These are phyloP conservation scores for Hemileia vastatrix DNA, from an alignment of 1,284 basidiomycete species.

Conservation along the genomic window DNA sequence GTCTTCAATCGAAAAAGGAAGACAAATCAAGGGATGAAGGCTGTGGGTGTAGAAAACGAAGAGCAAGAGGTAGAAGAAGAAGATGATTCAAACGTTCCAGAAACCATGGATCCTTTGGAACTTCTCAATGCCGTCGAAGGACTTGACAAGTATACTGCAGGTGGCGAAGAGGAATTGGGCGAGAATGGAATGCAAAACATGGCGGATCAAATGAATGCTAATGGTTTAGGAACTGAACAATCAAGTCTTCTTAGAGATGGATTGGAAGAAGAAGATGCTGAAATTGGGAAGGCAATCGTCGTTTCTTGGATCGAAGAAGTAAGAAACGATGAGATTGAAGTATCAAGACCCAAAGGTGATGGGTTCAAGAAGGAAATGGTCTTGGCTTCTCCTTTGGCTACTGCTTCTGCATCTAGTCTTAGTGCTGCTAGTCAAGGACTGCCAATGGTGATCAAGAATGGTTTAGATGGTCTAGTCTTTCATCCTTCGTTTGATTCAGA, in stretches of 20 bases:
- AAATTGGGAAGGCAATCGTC: conserved; percentile 55
- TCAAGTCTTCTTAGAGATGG: conserved; percentile 70
- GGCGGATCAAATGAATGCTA: conserved; percentile 49
- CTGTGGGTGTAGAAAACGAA: conserved; percentile 17
- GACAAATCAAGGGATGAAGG: conserved; percentile 12
- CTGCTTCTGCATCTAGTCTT: conserved; percentile 2
- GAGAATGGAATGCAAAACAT: background rate
- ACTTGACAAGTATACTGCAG: conserved; percentile 70
- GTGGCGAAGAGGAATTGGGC: conserved; percentile 49
- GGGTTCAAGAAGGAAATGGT: conserved; percentile 15
- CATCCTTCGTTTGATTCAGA: conserved; percentile 38
- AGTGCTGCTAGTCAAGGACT: conserved; percentile 18
- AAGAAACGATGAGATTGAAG: background rate
- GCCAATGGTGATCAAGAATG: conserved; percentile 62
- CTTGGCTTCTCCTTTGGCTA: conserved; percentile 25
- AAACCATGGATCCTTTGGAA: conserved; percentile 76
- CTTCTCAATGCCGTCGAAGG: conserved; percentile 66
- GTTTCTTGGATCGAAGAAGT: conserved; percentile 55
- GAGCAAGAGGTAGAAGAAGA: conserved; percentile 41
- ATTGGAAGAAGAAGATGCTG: conserved; percentile 68
- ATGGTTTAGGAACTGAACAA: conserved; percentile 57
- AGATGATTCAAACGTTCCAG: conserved; percentile 68
- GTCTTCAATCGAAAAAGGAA: conserved; percentile 54
- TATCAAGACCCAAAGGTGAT: conserved; percentile 15
- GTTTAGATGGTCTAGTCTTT: conserved; percentile 72